phyloP scores from a whole-genome alignment of 75 land plant species.

The Larix kaempferi region DNA sequence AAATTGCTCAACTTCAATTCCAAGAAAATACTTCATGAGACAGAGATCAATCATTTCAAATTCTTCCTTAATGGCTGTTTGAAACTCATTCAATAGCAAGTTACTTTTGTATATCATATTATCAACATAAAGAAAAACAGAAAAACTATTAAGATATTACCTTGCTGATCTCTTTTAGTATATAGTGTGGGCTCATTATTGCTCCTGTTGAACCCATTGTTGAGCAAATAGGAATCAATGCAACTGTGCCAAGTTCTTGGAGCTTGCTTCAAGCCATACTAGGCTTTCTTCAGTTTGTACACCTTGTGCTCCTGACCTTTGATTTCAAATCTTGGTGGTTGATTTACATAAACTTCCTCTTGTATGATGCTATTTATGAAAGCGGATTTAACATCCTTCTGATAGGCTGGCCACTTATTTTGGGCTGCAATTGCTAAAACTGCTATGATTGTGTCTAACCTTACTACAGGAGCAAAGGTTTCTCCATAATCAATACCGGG shows the following conservation, averaged over 20 bases:
- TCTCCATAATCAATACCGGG: constrained; percentile 2
- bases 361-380: background rate
- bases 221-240: background rate
- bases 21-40: too few species aligned
- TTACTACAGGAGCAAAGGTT: background rate
- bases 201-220: too few species aligned
- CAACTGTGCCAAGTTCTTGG: background rate
- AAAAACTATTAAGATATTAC: background rate
- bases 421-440: background rate
- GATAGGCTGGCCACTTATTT: background rate
- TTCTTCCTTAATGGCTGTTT: background rate
- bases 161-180: too few species aligned
- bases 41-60: too few species aligned
- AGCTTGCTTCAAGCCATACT: background rate
- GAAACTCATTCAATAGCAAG: background rate
- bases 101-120: too few species aligned
- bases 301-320: background rate
- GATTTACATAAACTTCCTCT: background rate
- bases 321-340: background rate
- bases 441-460: background rate
- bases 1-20: background rate
- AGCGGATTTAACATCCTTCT: background rate
- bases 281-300: background rate
- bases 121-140: background rate
- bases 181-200: too few species aligned